These are phyloP conservation scores for Phytophthora agathidicida DNA, from an alignment of 352 stramenopile species.

Conservation along the genomic window DNA sequence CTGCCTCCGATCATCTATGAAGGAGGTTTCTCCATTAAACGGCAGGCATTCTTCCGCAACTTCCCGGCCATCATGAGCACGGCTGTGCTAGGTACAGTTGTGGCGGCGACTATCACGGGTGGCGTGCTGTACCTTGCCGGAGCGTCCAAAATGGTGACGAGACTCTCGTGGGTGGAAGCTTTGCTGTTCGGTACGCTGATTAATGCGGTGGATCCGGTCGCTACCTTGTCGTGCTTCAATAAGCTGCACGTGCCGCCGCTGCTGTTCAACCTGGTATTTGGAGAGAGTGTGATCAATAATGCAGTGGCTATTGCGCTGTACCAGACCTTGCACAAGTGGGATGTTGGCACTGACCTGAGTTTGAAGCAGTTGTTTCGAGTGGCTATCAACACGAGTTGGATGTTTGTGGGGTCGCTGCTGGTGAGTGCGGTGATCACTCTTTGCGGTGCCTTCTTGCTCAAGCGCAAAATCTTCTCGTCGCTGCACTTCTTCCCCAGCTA, in stretches of 20 bases:
- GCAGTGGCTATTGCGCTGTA: constrained; percentile 94
- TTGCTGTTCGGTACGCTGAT: constrained; percentile 94
- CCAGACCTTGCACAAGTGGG: constrained; percentile 91
- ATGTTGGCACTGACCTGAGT: constrained; percentile 73
- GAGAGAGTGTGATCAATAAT: constrained; percentile 96
- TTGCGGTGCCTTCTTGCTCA: constrained; percentile 76
- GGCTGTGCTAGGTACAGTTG: constrained; percentile 75
- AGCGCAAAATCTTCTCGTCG: constrained; percentile 72
- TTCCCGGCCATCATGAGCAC: constrained; percentile 88
- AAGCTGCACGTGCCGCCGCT: constrained; percentile 83
- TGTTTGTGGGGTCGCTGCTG: constrained; percentile 79
- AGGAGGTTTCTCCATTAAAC: constrained; percentile 88
- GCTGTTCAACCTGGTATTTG: constrained; percentile 96
- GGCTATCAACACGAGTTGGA: constrained; percentile 63
- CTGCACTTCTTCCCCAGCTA: constrained; percentile 84
- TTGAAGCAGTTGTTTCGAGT: constrained; percentile 68
- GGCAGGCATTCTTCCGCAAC: constrained; percentile 87
- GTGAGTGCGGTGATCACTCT: constrained; percentile 79
- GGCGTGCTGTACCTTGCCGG: constrained; percentile 75
- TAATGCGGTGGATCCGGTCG: constrained; percentile 94
- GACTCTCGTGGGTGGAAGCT: constrained; percentile 89
- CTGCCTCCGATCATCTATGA: constrained; percentile 90
- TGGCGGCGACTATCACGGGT: constrained; percentile 78
- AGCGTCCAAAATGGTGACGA: constrained; percentile 60
- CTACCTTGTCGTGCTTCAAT: constrained; percentile 94